Percentiles rank a stretch among this genome's conserved stretches.
Conservation (phyloP, 2,329 filamentous ascomycete genomes). For the Pseudogymnoascus sp. region DNA sequence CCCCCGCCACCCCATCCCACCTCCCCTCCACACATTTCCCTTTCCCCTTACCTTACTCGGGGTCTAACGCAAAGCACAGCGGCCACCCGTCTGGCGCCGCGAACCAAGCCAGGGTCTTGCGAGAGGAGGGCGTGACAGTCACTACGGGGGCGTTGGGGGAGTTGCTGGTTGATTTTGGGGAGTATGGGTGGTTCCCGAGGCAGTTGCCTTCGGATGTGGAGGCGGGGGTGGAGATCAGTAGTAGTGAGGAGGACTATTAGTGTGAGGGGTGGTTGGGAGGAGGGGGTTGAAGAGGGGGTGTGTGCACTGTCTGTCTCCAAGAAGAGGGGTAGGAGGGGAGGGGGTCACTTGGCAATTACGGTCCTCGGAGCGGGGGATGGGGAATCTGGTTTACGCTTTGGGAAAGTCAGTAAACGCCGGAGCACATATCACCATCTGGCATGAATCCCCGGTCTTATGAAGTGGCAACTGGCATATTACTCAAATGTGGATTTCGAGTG, state of each 20-base stretch:
- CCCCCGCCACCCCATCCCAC: no score
- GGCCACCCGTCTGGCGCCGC: slow-evolving; percentile 28
- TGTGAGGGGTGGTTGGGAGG: slow-evolving; percentile 1
- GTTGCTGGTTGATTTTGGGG: slow-evolving; percentile 29
- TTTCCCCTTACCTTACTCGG: neutral
- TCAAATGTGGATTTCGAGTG: slow-evolving; percentile 8
- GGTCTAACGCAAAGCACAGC: slow-evolving; percentile 17
- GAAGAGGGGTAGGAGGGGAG: no score
- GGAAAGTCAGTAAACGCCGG: neutral
- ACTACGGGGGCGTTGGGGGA: slow-evolving; percentile 28
- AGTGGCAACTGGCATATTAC: slow-evolving; percentile 3
- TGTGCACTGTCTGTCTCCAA: neutral
- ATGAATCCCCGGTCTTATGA: neutral
- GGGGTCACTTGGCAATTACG: neutral
- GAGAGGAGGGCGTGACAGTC: slow-evolving; percentile 31
- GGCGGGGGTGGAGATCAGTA: slow-evolving; percentile 26
- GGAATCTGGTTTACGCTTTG: no score
- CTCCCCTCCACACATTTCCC: neutral
- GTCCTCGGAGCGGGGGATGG: no score
- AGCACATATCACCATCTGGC: neutral
- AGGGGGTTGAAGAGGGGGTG: neutral
- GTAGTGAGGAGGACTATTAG: slow-evolving; percentile 30
- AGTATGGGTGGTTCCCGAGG: slow-evolving; percentile 37
- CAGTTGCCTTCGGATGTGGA: slow-evolving; percentile 18
- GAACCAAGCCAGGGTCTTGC: slow-evolving; percentile 30